Conservation (phyloP, 1,284 basidiomycete species). For the Cutaneotrichosporon mucoides region DNA sequence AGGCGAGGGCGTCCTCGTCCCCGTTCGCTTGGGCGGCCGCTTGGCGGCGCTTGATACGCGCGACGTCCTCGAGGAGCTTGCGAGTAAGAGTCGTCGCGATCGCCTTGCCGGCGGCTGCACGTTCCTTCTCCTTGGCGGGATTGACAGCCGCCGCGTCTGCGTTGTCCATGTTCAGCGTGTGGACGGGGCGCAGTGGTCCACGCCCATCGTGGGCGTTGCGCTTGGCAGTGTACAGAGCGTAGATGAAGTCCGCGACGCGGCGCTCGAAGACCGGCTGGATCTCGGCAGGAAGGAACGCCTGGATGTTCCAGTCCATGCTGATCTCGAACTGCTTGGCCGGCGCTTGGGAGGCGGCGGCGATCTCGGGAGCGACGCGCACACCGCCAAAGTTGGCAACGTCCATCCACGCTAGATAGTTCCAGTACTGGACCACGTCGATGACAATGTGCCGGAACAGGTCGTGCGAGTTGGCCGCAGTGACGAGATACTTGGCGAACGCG, state of each 20-base stretch:
- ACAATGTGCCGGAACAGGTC: slow-evolving; percentile 94
- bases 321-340: slow-evolving; percentile 50
- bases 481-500: slow-evolving; percentile 93
- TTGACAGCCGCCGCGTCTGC: slow-evolving; percentile 54
- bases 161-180: slow-evolving; percentile 55
- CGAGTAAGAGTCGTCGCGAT: slow-evolving; percentile 78
- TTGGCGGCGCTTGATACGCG: slow-evolving; percentile 63
- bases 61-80: slow-evolving; percentile 69
- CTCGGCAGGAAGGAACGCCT: slow-evolving; percentile 79
- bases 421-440: slow-evolving; percentile 82
- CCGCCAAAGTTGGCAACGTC: slow-evolving; percentile 92
- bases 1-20: slow-evolving; percentile 41
- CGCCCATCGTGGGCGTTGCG: slow-evolving; percentile 58
- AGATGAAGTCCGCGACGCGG: slow-evolving; percentile 76
- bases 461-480: slow-evolving; percentile 86
- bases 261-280: slow-evolving; percentile 75
- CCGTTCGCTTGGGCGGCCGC: slow-evolving; percentile 53
- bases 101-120: slow-evolving; percentile 65
- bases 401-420: slow-evolving; percentile 95
- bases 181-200: slow-evolving; percentile 69
- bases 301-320: slow-evolving; percentile 95
- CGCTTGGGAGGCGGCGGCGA: slow-evolving; percentile 22
- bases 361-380: slow-evolving; percentile 67
- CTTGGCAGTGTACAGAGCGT: slow-evolving; percentile 74
- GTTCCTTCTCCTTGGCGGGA: slow-evolving; percentile 64